Base-by-base conservation (phyloP, 192 early-diverging fungal species). In the Borealophlyctis nickersoniae region DNA sequence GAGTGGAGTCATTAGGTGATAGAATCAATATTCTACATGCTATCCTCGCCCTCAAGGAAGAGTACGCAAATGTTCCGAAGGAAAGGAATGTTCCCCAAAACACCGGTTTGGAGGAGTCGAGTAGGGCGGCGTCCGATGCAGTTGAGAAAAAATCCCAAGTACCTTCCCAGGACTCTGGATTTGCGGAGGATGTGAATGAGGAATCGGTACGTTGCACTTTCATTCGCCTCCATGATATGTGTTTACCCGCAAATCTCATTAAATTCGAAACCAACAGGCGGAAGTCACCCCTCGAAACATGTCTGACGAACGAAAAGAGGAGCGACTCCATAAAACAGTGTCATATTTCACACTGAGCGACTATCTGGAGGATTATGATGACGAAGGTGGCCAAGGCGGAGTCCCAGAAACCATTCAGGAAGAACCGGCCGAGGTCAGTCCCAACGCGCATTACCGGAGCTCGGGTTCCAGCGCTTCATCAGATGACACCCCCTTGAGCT, bases 1-100 rank as follows among this genome's bases (percentile, higher is more conserved):
- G 87, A 24, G 82, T 90, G 36, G 76, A 56, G 36, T 76, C 82
- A 2, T 83, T 85, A 58, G 83, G 83, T 27, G 85, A 87, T 62
- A 77, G 88, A 0, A 79, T 84, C 60, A 82, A 87, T 29, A 73
- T 90, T 33, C 83, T 89, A 79, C 83, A 77, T 28, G 74, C 79
- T 45, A 90, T 90, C 48, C 73, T 71, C 2, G 73, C 67, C 11
- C 67, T 90, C 31, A 79, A 77, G 58, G 76, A 84, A 28, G 62
- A 70, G 36, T 70, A 19, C 23, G 55, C 54, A 1, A 45, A 23
- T 30, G 52, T 32, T 19, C 11, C 58, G 29, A 28, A 26, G 27
- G 14, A n/a, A 36, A 2, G 2, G n/a, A n/a, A n/a, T n/a, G n/a
- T n/a, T n/a, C n/a, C n/a, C n/a, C n/a, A n/a, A n/a, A n/a, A n/a